Evolutionary conservation across 2,329 filamentous ascomycete species (phyloP), one percentile per base, ranked within the genome.

Genomic region (Calonectria fujianensis): DNA sequence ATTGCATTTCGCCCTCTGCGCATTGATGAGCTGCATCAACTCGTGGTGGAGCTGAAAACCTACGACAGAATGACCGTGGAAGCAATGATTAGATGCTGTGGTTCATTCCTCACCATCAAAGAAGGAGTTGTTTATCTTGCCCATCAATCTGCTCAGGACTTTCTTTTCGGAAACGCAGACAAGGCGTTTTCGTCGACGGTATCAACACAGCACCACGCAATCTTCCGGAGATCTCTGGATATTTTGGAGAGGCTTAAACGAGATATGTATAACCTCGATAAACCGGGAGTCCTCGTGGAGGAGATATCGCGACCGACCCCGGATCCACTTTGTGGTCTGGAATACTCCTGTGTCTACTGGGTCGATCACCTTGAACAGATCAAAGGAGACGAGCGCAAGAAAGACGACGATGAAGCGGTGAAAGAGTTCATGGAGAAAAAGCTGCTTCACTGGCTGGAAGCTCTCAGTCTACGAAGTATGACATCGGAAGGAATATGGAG

Each of bases 101-200:
- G 85, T 24, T 89, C 85, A 9, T 86, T 88, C 67, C 76, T 88
- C 0, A 85, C 81, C 1, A 18, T 85, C 41, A 79, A 78, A 48
- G 65, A 84, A 0, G 72, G 50, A 1, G 74, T 37, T 0, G 57
- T 88, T 9, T 84, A 79, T 61, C 83, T 87, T 76, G 81, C 88
- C 1, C 85, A 88, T 75, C 83, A 87, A 71, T 87, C 86, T 4
- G 87, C 85, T 0, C 87, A 87, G 74, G 86, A 88, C 24, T 87
- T 82, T 74, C 71, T 89, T 1, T 37, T 59, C 86, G 45, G 77
- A 27, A 74, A 80, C 7, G 77, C 76, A 68, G 68, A 64, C 8
- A 24, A 69, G 16, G 78, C 87, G 6, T 84, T 86, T 52, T 81
- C 83, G 6, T 61, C 20, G 32, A 82, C 84, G 2, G 39, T 65